Percentiles rank a stretch among this genome's conserved stretches.
Evolutionary conservation across 768 basidiomycete genomes (phyloP).

Genomic region (Amanita pseudoporphyria): DNA sequence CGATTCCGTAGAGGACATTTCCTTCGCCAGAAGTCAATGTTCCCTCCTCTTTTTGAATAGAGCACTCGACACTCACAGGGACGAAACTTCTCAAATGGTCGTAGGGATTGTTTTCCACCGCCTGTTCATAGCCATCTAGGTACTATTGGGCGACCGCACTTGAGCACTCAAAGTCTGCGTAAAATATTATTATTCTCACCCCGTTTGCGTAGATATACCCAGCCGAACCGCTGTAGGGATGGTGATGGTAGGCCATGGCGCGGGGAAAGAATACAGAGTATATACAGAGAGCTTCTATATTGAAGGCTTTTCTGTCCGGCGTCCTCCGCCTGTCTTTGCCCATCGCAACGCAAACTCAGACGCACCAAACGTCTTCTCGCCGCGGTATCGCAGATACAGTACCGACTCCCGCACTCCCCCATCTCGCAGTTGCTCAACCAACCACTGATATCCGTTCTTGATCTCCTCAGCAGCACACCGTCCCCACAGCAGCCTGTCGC

Average conservation of each 20-base stretch:
- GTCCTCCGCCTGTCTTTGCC: not conserved
- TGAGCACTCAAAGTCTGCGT: not conserved
- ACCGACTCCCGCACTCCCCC: not conserved
- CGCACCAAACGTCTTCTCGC: not conserved
- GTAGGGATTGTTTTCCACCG: not conserved
- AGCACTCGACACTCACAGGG: not conserved
- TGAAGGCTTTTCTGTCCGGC: not conserved
- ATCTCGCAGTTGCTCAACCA: not conserved
- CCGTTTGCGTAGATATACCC: conserved; percentile 8
- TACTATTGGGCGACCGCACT: not conserved
- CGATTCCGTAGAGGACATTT: not conserved
- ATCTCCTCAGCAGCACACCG: not conserved
- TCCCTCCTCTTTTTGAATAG: too few relatives aligned
- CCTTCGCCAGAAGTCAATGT: not conserved
- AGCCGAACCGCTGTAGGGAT: conserved; percentile 7
- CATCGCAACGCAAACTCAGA: conserved; percentile 2
- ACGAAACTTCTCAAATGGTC: conserved; percentile 3
- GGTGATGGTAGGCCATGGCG: not conserved
- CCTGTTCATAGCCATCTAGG: not conserved
- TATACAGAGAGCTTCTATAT: not conserved
- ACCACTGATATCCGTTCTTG: not conserved
- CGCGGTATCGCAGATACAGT: not conserved
- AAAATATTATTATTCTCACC: not conserved
- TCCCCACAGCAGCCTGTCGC: not conserved
- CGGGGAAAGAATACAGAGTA: not conserved